phyloP scores from a whole-genome alignment of 2,329 filamentous ascomycete species.

The Epichloe amarillans region DNA sequence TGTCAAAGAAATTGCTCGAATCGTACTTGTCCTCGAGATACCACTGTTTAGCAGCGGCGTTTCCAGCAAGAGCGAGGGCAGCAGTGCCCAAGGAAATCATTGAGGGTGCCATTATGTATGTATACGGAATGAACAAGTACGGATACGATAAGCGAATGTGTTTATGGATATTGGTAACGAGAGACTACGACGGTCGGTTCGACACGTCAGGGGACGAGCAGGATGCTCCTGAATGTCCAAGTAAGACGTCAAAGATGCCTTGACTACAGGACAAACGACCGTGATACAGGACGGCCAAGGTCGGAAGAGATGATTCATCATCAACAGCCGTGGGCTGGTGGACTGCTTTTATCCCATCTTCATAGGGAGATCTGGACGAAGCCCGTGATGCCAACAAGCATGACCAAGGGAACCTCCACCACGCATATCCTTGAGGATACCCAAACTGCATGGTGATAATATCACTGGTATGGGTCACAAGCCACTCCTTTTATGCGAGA shows the following conservation, averaged over 20 bases:
- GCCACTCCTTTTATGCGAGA: no score
- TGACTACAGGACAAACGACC: background rate
- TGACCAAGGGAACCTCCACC: no score
- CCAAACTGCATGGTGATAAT: no score
- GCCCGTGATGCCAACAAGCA: no score
- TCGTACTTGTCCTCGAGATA: conserved; percentile 29
- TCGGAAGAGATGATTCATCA: background rate
- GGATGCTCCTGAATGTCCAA: conserved; percentile 3
- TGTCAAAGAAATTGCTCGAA: conserved; percentile 31
- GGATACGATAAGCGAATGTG: conserved; percentile 10
- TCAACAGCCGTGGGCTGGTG: background rate
- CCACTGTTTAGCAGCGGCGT: conserved; percentile 19
- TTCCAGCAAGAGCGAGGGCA: conserved; percentile 22
- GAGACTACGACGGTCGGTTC: conserved; percentile 31
- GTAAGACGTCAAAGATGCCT: no score
- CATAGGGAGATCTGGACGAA: background rate
- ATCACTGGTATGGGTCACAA: no score
- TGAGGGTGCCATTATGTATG: conserved; percentile 26
- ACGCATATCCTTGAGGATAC: no score
- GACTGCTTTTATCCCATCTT: background rate
- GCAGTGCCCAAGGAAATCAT: conserved; percentile 26
- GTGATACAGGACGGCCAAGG: background rate
- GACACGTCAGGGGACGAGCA: conserved; percentile 24
- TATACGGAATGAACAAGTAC: background rate
- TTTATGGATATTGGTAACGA: conserved; percentile 16